Conservation (phyloP, 148 eudicot species). For the Nepenthes mirabilis region DNA sequence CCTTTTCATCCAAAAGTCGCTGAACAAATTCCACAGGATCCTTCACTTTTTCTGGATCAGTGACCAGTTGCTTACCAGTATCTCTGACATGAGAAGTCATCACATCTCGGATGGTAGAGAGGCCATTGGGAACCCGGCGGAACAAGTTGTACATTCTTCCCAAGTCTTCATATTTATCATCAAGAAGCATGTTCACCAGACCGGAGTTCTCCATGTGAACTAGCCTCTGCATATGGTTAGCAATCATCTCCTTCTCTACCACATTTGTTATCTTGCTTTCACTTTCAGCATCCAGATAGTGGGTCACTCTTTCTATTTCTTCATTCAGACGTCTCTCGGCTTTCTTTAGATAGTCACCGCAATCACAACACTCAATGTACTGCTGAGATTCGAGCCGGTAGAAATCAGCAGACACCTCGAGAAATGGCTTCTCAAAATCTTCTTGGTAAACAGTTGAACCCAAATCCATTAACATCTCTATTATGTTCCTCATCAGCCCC, state of each 20-base stretch:
- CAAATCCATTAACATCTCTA: conserved; percentile 66
- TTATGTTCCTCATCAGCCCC: conserved; percentile 67
- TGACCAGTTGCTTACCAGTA: conserved; percentile 72
- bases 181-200: conserved; percentile 63
- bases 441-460: conserved; percentile 73
- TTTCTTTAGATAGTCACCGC: conserved; percentile 68
- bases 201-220: conserved; percentile 86
- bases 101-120: conserved; percentile 56
- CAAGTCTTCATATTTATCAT: conserved; percentile 67
- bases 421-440: conserved; percentile 71
- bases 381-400: conserved; percentile 65
- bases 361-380: conserved; percentile 70
- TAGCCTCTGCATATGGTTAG: conserved; percentile 66
- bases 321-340: conserved; percentile 75
- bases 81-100: conserved; percentile 77
- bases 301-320: conserved; percentile 75
- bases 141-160: conserved; percentile 69
- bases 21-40: conserved; percentile 79
- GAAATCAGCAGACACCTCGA: conserved; percentile 68
- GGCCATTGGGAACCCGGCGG: conserved; percentile 59
- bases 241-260: conserved; percentile 76
- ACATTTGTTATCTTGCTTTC: conserved; percentile 57
- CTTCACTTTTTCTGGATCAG: conserved; percentile 70
- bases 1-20: conserved; percentile 57
- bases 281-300: conserved; percentile 50